Conservation (phyloP, 2,329 filamentous ascomycete genomes). For the Aureobasidium sp. region DNA sequence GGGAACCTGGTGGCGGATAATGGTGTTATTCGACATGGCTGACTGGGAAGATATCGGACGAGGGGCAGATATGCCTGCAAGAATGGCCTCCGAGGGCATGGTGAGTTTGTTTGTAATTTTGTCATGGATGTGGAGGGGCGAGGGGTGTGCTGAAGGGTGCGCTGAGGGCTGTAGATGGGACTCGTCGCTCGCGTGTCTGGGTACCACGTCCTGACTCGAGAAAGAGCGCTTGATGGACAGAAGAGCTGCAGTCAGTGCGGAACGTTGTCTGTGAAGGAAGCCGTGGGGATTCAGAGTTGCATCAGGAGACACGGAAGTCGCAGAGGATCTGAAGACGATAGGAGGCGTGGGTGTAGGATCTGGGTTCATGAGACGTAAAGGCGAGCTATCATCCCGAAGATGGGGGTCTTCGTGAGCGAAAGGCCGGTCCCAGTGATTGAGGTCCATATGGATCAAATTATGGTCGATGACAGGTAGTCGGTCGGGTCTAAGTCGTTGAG, state of each 20-base stretch:
- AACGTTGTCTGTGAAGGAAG: constrained; percentile 8
- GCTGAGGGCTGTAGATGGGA: neutral
- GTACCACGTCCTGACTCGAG: neutral
- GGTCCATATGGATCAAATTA: constrained; percentile 29
- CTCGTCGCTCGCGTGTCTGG: neutral
- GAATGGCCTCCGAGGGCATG: constrained; percentile 8
- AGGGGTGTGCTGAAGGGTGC: neutral
- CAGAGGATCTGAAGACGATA: neutral
- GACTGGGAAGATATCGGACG: neutral
- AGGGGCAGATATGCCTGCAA: neutral
- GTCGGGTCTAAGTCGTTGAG: neutral
- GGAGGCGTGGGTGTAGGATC: constrained; percentile 19
- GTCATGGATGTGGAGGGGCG: constrained; percentile 1
- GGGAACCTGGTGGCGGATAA: neutral
- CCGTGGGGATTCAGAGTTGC: neutral
- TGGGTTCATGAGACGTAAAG: constrained; percentile 29
- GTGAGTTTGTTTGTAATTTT: constrained; percentile 6
- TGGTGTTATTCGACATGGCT: neutral
- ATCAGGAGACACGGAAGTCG: constrained; percentile 16
- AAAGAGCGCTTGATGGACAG: neutral
- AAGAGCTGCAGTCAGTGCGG: neutral
- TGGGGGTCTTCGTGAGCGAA: constrained; percentile 27
- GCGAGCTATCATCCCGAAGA: constrained; percentile 19
- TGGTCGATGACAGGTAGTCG: constrained; percentile 23
- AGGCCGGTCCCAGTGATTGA: constrained; percentile 28